Evolutionary conservation across 1,284 basidiomycete genomes (phyloP).

Genomic region (Sanguinoderma infundibulare): DNA sequence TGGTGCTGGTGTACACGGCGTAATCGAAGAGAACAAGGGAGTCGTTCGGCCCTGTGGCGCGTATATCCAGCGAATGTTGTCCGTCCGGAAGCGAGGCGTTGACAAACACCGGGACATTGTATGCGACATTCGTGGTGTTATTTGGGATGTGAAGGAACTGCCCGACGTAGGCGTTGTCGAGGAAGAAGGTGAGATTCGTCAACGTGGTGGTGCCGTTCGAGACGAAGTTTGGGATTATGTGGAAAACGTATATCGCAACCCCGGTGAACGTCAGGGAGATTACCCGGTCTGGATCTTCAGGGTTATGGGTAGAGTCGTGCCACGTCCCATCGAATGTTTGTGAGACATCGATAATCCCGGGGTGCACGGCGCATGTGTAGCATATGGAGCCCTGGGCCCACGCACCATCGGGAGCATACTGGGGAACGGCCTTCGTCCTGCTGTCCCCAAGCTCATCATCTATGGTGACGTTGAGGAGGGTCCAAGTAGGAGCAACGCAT

Average conservation of each 20-base stretch:
- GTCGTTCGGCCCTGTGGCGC: background rate
- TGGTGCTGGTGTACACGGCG: conserved; percentile 4
- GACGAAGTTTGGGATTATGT: conserved; percentile 7
- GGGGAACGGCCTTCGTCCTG: background rate
- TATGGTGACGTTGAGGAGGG: conserved; percentile 12
- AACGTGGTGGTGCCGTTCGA: background rate
- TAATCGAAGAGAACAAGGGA: conserved; percentile 14
- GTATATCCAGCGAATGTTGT: conserved; percentile 7
- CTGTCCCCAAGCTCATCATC: conserved; percentile 16
- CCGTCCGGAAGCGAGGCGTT: conserved; percentile 1
- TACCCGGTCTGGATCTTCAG: background rate
- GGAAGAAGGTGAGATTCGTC: background rate
- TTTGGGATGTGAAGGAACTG: background rate
- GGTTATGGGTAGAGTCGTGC: conserved; percentile 16
- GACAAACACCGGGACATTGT: conserved; percentile 12
- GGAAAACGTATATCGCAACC: conserved; percentile 18
- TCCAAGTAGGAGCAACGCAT: background rate
- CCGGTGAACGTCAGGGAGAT: conserved; percentile 8
- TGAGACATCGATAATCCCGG: background rate
- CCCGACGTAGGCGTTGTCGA: background rate
- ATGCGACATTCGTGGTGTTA: background rate
- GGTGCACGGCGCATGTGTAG: conserved; percentile 1
- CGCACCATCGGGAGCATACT: background rate
- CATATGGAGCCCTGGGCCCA: conserved; percentile 16
- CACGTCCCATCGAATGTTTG: conserved; percentile 7